Evolutionary conservation across 1,284 basidiomycete species (phyloP).

Genomic region (Ustilago hordei): DNA sequence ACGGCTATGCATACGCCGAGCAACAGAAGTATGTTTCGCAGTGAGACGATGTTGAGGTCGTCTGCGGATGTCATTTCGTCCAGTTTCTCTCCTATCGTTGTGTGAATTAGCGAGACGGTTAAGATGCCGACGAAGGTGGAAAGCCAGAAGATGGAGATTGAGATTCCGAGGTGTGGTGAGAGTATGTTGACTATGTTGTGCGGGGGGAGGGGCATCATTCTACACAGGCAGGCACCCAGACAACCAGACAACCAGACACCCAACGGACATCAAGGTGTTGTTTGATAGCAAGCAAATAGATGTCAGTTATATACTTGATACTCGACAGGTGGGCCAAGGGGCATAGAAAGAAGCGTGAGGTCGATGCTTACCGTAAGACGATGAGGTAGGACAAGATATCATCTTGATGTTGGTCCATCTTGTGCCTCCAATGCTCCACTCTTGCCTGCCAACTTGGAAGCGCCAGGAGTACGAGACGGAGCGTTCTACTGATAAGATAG

Average conservation of each 20-base stretch:
- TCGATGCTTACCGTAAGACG: slow-evolving; percentile 71
- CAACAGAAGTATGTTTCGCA: slow-evolving; percentile 84
- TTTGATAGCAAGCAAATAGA: too few species aligned
- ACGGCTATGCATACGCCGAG: slow-evolving; percentile 87
- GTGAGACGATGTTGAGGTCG: slow-evolving; percentile 91
- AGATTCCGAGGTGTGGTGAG: slow-evolving; percentile 91
- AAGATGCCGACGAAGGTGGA: slow-evolving; percentile 91
- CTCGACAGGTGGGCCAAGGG: background rate
- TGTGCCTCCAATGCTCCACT: slow-evolving; percentile 83
- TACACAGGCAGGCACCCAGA: background rate
- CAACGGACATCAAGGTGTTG: too few species aligned
- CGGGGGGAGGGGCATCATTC: slow-evolving; percentile 87
- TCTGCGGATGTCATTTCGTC: slow-evolving; percentile 93
- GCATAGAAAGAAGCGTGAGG: background rate
- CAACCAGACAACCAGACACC: too few species aligned
- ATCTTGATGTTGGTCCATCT: slow-evolving; percentile 79
- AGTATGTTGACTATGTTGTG: slow-evolving; percentile 86
- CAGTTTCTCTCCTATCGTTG: slow-evolving; percentile 87
- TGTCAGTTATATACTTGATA: too few species aligned
- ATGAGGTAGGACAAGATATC: slow-evolving; percentile 90
- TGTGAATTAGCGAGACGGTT: slow-evolving; percentile 92
- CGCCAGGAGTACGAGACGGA: slow-evolving; percentile 73
- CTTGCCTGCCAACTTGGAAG: slow-evolving; percentile 80
- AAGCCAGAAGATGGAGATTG: slow-evolving; percentile 85
- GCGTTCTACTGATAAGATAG: slow-evolving; percentile 88